Percentiles rank a stretch among this genome's conserved stretches.
These are phyloP conservation scores for Malus hybrid DNA, from an alignment of 331 rosid species.

Conservation along the genomic window DNA sequence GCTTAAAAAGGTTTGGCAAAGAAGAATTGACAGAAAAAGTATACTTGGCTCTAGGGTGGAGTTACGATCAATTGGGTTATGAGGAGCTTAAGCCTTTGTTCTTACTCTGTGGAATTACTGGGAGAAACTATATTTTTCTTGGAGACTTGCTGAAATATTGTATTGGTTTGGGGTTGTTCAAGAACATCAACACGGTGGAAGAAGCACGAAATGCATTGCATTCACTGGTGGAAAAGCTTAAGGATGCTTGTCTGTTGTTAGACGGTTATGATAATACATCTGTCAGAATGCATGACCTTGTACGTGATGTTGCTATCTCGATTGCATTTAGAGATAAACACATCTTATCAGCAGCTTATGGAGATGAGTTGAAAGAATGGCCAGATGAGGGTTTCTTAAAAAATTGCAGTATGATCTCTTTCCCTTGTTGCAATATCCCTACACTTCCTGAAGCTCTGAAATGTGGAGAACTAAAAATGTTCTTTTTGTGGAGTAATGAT, in stretches of 20 bases:
- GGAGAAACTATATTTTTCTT: slow-evolving; percentile 29
- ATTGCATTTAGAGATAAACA: slow-evolving; percentile 19
- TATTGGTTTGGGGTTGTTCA: slow-evolving; percentile 26
- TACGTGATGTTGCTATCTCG: slow-evolving; percentile 27
- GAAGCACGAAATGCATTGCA: slow-evolving; percentile 21
- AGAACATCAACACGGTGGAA: neutral
- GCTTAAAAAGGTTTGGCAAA: slow-evolving; percentile 14
- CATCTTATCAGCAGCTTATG: slow-evolving; percentile 14
- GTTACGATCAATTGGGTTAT: slow-evolving; percentile 20
- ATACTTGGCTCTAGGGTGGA: slow-evolving; percentile 16
- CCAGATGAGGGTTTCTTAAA: slow-evolving; percentile 13
- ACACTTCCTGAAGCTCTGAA: slow-evolving; percentile 17
- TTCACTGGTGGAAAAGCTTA: slow-evolving; percentile 16
- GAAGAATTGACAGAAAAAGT: slow-evolving; percentile 6
- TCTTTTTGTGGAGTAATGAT: slow-evolving; percentile 1
- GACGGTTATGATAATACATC: slow-evolving; percentile 3
- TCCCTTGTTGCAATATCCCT: neutral
- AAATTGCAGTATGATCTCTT: slow-evolving; percentile 16
- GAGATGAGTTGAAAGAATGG: slow-evolving; percentile 12
- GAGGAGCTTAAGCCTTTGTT: slow-evolving; percentile 22
- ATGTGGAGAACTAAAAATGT: slow-evolving; percentile 25
- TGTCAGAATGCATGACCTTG: slow-evolving; percentile 37
- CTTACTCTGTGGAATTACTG: slow-evolving; percentile 32
- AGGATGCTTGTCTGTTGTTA: slow-evolving; percentile 23
- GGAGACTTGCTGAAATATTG: slow-evolving; percentile 28